Conservation (phyloP, 441 rosid species). For the Gossypium davidsonii region DNA sequence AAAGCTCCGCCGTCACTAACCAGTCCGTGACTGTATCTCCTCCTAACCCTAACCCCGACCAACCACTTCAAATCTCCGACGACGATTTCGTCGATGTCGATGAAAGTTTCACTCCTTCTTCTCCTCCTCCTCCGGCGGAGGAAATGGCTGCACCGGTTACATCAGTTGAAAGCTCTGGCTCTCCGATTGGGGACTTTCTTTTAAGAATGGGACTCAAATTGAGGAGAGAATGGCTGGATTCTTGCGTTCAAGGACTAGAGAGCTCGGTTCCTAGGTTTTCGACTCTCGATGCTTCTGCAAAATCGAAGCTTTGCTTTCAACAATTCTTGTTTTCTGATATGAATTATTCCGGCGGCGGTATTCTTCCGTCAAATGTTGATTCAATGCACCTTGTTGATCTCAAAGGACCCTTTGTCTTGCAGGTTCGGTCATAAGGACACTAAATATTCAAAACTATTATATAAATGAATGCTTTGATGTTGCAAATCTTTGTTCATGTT, state of each 20-base stretch:
- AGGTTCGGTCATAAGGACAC: slow-evolving; percentile 31
- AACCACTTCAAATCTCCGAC: slow-evolving; percentile 39
- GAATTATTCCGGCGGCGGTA: slow-evolving; percentile 66
- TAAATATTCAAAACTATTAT: not conserved
- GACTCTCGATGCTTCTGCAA: slow-evolving; percentile 36
- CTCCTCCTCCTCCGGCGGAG: slow-evolving; percentile 17
- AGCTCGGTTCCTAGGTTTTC: slow-evolving; percentile 38
- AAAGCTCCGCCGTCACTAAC: slow-evolving; percentile 13
- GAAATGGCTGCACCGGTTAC: slow-evolving; percentile 13
- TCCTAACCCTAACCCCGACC: slow-evolving; percentile 24
- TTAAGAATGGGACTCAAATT: slow-evolving; percentile 54
- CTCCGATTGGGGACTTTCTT: slow-evolving; percentile 42
- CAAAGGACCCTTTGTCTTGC: slow-evolving; percentile 82
- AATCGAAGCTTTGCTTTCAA: slow-evolving; percentile 71
- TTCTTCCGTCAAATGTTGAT: slow-evolving; percentile 62
- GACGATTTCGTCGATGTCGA: slow-evolving; percentile 53
- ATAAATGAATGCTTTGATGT: not conserved
- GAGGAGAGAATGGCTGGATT: slow-evolving; percentile 59
- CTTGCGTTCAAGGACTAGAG: slow-evolving; percentile 43
- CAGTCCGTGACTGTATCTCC: slow-evolving; percentile 21
- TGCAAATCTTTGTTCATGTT: slow-evolving; percentile 13
- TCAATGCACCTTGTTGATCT: slow-evolving; percentile 72
- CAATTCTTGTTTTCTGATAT: slow-evolving; percentile 74
- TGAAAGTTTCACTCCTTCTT: slow-evolving; percentile 34
- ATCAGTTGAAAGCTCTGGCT: slow-evolving; percentile 23